phyloP scores from a whole-genome alignment of 1,284 basidiomycete genomes.

The Neotropicomus parvogracilis region DNA sequence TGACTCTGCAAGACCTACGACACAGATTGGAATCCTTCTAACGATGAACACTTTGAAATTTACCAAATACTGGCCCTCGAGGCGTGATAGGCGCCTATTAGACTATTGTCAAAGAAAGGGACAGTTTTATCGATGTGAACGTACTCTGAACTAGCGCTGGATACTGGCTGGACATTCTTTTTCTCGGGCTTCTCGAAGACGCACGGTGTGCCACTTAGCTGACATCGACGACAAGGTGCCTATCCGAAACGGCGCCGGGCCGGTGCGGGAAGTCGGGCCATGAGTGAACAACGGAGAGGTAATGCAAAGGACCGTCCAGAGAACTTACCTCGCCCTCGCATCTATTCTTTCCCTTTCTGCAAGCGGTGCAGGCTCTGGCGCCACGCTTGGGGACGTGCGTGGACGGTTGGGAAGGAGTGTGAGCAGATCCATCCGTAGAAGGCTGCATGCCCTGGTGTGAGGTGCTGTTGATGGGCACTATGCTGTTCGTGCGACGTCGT shows the following conservation, averaged over 20 bases:
- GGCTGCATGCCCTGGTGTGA: conserved; percentile 27
- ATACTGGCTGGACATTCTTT: conserved; percentile 60
- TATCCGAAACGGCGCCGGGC: conserved; percentile 52
- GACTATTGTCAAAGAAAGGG: conserved; percentile 20
- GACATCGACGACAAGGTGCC: conserved; percentile 87
- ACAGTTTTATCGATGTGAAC: conserved; percentile 10
- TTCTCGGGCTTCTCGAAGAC: conserved; percentile 92
- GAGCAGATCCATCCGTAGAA: conserved; percentile 19
- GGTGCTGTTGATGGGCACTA: conserved; percentile 12
- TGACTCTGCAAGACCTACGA: conserved; percentile 78
- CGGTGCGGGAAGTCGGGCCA: conserved; percentile 61
- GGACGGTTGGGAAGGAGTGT: conserved; percentile 21
- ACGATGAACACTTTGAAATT: conserved; percentile 7
- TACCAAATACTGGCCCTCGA: conserved; percentile 81
- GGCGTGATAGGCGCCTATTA: conserved; percentile 68
- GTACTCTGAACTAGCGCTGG: conserved; percentile 70
- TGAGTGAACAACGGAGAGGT: conserved; percentile 37
- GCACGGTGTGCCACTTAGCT: conserved; percentile 77
- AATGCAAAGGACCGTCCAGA: conserved; percentile 23
- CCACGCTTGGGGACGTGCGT: conserved; percentile 76
- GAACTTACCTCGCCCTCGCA: conserved; percentile 80
- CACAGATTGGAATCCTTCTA: conserved; percentile 46
- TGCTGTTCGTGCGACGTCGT: conserved; percentile 35
- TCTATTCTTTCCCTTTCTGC: conserved; percentile 88
- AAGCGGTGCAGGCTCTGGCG: conserved; percentile 74